Percentiles rank a stretch among this genome's conserved stretches.
Conservation (phyloP, 2,329 filamentous ascomycete genomes). For the Microcera coccophila region DNA sequence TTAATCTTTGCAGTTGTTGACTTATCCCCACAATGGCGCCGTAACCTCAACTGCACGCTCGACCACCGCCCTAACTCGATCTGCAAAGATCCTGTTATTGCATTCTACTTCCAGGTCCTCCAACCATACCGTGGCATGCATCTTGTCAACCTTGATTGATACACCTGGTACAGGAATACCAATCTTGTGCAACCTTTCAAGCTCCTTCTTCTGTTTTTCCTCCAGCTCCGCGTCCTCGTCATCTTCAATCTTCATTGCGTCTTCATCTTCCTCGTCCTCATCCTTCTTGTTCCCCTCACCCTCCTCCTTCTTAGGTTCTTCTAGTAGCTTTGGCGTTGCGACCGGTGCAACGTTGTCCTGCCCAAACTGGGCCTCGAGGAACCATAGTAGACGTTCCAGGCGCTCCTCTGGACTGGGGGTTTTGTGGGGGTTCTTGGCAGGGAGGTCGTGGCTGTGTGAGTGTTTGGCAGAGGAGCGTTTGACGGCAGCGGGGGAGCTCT, state of each 20-base stretch:
- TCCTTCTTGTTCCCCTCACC: conserved; percentile 31
- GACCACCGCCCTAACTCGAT: conserved; percentile 82
- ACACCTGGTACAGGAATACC: conserved; percentile 91
- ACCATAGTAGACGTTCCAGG: conserved; percentile 83
- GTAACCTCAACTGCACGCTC: conserved; percentile 87
- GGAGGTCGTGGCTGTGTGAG: conserved; percentile 42
- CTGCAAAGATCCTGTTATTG: conserved; percentile 69
- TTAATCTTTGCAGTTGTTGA: not conserved
- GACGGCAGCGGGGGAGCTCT: conserved; percentile 91
- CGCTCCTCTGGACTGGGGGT: conserved; percentile 69
- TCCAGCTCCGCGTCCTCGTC: conserved; percentile 45
- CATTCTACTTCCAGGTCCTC: conserved; percentile 91
- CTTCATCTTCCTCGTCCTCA: conserved; percentile 37
- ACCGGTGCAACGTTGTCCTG: conserved; percentile 77
- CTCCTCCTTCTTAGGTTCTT: conserved; percentile 34
- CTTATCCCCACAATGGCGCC: conserved; percentile 63
- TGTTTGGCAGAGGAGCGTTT: conserved; percentile 55
- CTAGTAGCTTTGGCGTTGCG: conserved; percentile 55
- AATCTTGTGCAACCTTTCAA: conserved; percentile 73
- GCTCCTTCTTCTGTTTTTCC: conserved; percentile 62
- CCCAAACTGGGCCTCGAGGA: conserved; percentile 95
- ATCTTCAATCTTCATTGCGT: conserved; percentile 32
- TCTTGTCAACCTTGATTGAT: conserved; percentile 81
- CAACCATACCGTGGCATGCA: conserved; percentile 84
- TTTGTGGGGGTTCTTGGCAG: conserved; percentile 64